A percentile compares a stretch with the other conserved stretches of the same genome.
Evolutionary conservation across 306 rosid species (phyloP).

Genomic region (Cucurbita ficifolia): DNA sequence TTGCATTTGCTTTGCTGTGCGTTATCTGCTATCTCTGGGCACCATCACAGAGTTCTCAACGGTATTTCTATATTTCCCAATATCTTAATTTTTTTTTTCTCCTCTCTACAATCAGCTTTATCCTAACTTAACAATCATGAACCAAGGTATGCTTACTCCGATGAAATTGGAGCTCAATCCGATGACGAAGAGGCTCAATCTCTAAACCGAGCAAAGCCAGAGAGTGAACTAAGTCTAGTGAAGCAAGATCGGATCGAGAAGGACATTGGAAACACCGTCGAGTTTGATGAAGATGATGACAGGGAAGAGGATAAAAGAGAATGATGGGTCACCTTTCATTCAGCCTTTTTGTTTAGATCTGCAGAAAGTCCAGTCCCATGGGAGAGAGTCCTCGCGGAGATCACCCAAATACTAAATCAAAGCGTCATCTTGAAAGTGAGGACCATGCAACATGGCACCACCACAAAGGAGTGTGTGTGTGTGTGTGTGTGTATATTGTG

Average conservation of each 20-base stretch:
- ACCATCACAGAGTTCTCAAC: constrained; percentile 94
- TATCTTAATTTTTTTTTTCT: neutral
- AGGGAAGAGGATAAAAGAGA: constrained; percentile 77
- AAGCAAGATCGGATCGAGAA: constrained; percentile 43
- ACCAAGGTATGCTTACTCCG: constrained; percentile 83
- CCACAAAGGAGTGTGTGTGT: neutral
- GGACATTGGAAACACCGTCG: constrained; percentile 14
- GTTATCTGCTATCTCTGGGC: constrained; percentile 95
- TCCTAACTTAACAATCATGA: neutral
- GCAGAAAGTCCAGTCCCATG: neutral
- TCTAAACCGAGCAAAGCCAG: constrained; percentile 43
- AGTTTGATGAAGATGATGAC: constrained; percentile 37
- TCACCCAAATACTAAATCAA: neutral
- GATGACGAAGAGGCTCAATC: constrained; percentile 77
- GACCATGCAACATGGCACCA: neutral
- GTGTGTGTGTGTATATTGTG: neutral
- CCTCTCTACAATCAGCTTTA: neutral
- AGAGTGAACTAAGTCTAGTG: constrained; percentile 48
- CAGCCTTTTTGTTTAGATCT: neutral
- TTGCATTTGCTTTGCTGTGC: constrained; percentile 64
- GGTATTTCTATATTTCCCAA: constrained; percentile 21
- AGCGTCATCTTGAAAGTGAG: neutral
- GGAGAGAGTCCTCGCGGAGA: neutral
- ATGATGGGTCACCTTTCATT: constrained; percentile 23
- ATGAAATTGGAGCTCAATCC: constrained; percentile 63